Conservation (phyloP, 2,329 filamentous ascomycete species). For the Lasiodiplodia hormozganensis region DNA sequence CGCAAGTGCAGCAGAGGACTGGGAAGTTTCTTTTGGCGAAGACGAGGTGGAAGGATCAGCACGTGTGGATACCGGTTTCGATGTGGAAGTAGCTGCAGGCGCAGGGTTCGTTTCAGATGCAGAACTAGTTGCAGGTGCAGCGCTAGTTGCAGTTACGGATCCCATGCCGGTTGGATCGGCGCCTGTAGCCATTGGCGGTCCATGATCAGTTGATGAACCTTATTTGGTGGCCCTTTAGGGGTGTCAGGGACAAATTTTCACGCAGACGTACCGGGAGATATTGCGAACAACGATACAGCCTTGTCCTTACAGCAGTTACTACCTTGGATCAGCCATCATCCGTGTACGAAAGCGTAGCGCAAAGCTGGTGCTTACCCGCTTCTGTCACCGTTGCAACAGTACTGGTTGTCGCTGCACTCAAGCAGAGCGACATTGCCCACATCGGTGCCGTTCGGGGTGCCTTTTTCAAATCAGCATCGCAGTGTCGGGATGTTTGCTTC, state of each 20-base stretch:
- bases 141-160: neutral
- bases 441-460: constrained; percentile 23
- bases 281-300: neutral
- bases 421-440: constrained; percentile 34
- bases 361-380: constrained; percentile 28
- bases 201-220: neutral
- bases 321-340: constrained; percentile 15
- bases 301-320: constrained; percentile 31
- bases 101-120: neutral
- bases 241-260: neutral
- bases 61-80: neutral
- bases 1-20: neutral
- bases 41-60: no score
- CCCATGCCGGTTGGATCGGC: neutral
- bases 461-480: neutral
- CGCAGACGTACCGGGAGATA: neutral
- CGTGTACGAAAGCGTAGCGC: constrained; percentile 5
- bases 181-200: neutral
- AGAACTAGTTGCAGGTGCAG: neutral
- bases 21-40: neutral
- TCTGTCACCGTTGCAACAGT: constrained; percentile 34
- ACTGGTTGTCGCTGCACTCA: constrained; percentile 33
- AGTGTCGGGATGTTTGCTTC: neutral
- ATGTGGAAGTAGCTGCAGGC: neutral
- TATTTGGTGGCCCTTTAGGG: neutral